A percentile compares a stretch with the other conserved stretches of the same genome.
Conservation (phyloP, 495 filamentous ascomycete genomes). For the Hypoxylon lienhwacheense region DNA sequence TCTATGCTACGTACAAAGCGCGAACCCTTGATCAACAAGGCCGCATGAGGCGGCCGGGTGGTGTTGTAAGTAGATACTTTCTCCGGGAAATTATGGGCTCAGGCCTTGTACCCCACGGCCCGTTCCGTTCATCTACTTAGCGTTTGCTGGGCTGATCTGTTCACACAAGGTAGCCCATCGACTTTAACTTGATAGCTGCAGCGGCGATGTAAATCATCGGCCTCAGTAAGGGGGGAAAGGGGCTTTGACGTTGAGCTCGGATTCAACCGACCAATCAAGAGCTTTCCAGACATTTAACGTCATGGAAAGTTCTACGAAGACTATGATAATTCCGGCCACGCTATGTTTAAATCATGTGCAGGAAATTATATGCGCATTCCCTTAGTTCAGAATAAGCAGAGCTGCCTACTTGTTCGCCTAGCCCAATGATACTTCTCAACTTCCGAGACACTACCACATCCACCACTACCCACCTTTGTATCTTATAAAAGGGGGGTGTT, state of each 20-base stretch:
- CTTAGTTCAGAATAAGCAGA: slow-evolving; percentile 34
- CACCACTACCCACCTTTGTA: slow-evolving; percentile 27
- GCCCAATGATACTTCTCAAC: slow-evolving; percentile 33
- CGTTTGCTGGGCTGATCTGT: slow-evolving; percentile 26
- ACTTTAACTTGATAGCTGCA: slow-evolving; percentile 18
- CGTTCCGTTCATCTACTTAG: slow-evolving; percentile 30
- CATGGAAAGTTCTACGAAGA: slow-evolving; percentile 26
- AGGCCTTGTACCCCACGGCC: slow-evolving; percentile 30
- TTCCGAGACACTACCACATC: slow-evolving; percentile 26
- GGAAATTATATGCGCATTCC: slow-evolving; percentile 40
- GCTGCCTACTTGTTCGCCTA: slow-evolving; percentile 25
- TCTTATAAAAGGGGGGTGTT: slow-evolving; percentile 19
- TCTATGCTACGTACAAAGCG: slow-evolving; percentile 16
- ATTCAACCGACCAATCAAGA: slow-evolving; percentile 24
- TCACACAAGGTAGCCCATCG: slow-evolving; percentile 10
- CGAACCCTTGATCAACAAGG: slow-evolving; percentile 31
- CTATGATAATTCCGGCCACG: slow-evolving; percentile 31
- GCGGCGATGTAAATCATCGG: slow-evolving; percentile 15
- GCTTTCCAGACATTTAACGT: slow-evolving; percentile 4
- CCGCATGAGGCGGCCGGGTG: slow-evolving; percentile 24
- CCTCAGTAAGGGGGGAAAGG: background rate
- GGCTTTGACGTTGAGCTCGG: slow-evolving; percentile 27
- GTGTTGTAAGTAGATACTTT: slow-evolving; percentile 24
- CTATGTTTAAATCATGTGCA: slow-evolving; percentile 39
- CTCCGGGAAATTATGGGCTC: slow-evolving; percentile 23